A percentile compares a stretch with the other conserved stretches of the same genome.
These are phyloP conservation scores for Apiotrichum brassicae DNA, from an alignment of 1,284 basidiomycete genomes.

Conservation along the genomic window DNA sequence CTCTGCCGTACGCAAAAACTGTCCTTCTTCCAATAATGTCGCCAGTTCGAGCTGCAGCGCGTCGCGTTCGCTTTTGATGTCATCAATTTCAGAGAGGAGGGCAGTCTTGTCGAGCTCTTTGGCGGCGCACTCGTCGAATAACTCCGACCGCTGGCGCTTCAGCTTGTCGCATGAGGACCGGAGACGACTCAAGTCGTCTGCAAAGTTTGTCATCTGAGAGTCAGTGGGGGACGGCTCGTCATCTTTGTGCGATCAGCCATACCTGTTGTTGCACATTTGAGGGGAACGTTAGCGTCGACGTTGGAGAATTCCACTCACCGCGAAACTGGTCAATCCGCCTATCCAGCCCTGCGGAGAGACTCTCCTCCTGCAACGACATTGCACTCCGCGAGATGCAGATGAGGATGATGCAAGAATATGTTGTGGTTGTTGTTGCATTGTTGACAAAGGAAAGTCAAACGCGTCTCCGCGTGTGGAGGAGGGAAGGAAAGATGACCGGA, in stretches of 20 bases:
- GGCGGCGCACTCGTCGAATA: slow-evolving; percentile 8
- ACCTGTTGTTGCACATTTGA: slow-evolving; percentile 11
- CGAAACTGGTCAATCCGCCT: slow-evolving; percentile 5
- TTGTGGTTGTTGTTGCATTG: background rate
- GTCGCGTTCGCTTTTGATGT: slow-evolving; percentile 13
- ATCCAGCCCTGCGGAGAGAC: slow-evolving; percentile 9
- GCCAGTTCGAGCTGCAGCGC: slow-evolving; percentile 15
- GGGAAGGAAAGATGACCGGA: too few species aligned
- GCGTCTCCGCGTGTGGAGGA: too few species aligned
- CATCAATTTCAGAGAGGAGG: slow-evolving; percentile 7
- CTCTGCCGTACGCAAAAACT: slow-evolving; percentile 7
- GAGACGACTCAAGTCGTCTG: slow-evolving; percentile 7
- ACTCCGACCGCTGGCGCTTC: slow-evolving; percentile 9
- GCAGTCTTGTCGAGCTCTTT: background rate
- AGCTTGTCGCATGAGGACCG: slow-evolving; percentile 13
- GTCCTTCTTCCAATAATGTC: slow-evolving; percentile 9
- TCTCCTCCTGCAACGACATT: slow-evolving; percentile 16
- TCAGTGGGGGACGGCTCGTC: too few species aligned
- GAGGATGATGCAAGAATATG: background rate
- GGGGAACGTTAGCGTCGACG: slow-evolving; percentile 7
- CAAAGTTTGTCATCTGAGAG: slow-evolving; percentile 19
- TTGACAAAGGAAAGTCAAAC: background rate
- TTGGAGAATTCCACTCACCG: slow-evolving; percentile 2
- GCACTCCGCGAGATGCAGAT: too few species aligned
- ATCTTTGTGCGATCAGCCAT: too few species aligned